Conservation (phyloP, 176 grass and related monocot species). For the Zea mays region Zm-B73-REFERENCE-NAM-5.0 NC_050097.1:24150501-24151000, state of each 20-base stretch:
- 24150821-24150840: background rate
- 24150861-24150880: background rate
- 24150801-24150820: background rate
- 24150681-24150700: slow-evolving; percentile 48
- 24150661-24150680: slow-evolving; percentile 80
- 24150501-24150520: slow-evolving; percentile 76
- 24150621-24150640: slow-evolving; percentile 53
- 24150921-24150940: background rate
- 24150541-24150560: slow-evolving; percentile 71
- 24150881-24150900: background rate
- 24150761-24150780: background rate
- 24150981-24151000: slow-evolving; percentile 3
- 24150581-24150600: slow-evolving; percentile 32
- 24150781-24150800: background rate
- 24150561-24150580: background rate
- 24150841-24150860: background rate
- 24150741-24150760: background rate
- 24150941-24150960: background rate
- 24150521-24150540: slow-evolving; percentile 77
- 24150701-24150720: slow-evolving; percentile 43
- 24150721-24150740: background rate
- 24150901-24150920: background rate
- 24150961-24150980: slow-evolving; percentile 16
- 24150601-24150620: slow-evolving; percentile 45
- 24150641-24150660: slow-evolving; percentile 67